A percentile compares a stretch with the other conserved stretches of the same genome.
These are phyloP conservation scores for Gryganskiella cystojenkinii DNA, from an alignment of 192 early-diverging fungal genomes.

Conservation along the genomic window DNA sequence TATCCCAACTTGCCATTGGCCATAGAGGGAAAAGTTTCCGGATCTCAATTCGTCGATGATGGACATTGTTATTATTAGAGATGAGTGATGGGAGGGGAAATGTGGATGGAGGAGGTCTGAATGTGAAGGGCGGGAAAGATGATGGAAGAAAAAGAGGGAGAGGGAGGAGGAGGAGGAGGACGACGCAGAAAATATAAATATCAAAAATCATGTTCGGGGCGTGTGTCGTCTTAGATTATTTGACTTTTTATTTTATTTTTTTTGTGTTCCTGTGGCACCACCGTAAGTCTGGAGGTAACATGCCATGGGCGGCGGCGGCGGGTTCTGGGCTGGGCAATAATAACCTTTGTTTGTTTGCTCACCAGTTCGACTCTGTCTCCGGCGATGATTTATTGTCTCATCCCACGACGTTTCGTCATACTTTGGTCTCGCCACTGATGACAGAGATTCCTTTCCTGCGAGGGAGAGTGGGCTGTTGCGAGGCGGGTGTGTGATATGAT, in stretches of 20 bases:
- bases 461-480: no score
- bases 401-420: no score
- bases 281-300: neutral
- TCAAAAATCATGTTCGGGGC: neutral
- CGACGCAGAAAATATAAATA: neutral
- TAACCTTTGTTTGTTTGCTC: no score
- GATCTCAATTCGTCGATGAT: conserved; percentile 59
- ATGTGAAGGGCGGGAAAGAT: conserved; percentile 6
- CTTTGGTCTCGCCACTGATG: no score
- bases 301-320: no score
- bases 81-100: neutral
- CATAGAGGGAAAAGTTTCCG: conserved; percentile 63
- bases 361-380: no score
- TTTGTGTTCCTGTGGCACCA: neutral
- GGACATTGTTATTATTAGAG: conserved; percentile 40
- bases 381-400: no score
- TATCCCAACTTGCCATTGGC: conserved; percentile 64
- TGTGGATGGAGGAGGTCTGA: conserved; percentile 1
- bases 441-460: no score
- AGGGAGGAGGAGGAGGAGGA: conserved; percentile 5
- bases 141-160: neutral
- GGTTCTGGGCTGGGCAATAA: no score
- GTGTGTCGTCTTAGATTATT: neutral
- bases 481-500: neutral
- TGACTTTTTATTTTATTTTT: neutral